Evolutionary conservation across 352 stramenopile species (phyloP), one percentile per base, ranked within the genome.

Genomic region (Detonula confervacea): DNA sequence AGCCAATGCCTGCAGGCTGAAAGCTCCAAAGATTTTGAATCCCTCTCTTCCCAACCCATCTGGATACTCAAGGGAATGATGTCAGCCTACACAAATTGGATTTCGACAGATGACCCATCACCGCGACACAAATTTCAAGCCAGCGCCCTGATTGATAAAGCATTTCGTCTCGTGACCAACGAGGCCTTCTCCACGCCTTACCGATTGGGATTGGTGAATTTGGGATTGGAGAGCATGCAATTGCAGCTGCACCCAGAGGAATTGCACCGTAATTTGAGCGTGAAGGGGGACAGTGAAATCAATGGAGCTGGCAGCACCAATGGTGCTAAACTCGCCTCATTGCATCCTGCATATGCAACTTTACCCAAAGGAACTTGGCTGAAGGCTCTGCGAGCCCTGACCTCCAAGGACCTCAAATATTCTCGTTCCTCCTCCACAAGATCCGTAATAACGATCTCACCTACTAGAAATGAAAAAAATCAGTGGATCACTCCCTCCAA

Each of bases 321-420:
- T n/a, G n/a, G n/a, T n/a, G n/a, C n/a, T 27, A 37, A 27, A 35
- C n/a, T 65, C 2, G 44, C 60, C 0, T 18, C 49, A 30, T 69
- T 90, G 0, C 47, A 73, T 27, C 1, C 25, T 37, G 82, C 84
- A 7, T 91, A 83, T 54, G 67, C 88, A 69, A 39, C 59, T 14
- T 60, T 90, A 33, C 82, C 84, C 0, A 79, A 73, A 62, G 55
- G 46, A 22, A 84, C 76, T 3, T 81, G 87, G 63, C 11, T 89
- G 1, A 63, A 81, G 47, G 84, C 83, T 16, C 64, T 93, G 18
- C 61, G 77, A 29, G 83, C 81, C 33, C 42, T 92, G 14, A 85
- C 83, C 51, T 83, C 73, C 9, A 68, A 55, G 6, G 57, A 75
- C 22, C 69, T 77, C 25, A 70, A 62, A 42, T 37, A 51, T 2